Percentiles rank a stretch among this genome's conserved stretches.
Evolutionary conservation across 768 basidiomycete genomes (phyloP).

Genomic region (Lactarius pseudohatsudake): DNA sequence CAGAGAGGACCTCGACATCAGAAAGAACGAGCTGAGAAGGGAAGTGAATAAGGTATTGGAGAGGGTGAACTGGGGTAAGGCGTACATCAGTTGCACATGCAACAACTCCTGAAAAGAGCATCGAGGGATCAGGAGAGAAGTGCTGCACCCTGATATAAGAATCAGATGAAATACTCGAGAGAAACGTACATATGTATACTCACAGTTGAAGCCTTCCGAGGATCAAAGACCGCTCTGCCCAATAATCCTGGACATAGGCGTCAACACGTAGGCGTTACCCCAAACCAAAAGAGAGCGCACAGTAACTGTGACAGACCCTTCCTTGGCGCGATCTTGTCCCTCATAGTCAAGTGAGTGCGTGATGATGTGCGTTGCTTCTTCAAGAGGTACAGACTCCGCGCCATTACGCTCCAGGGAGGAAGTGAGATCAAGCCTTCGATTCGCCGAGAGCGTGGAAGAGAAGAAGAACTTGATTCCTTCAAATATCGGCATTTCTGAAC

Average conservation of each 20-base stretch:
- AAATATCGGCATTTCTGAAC: constrained; percentile 24
- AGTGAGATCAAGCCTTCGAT: constrained; percentile 12
- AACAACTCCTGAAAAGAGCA: constrained; percentile 82
- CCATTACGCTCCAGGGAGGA: constrained; percentile 25
- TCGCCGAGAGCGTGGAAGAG: constrained; percentile 21
- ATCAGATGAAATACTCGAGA: not conserved
- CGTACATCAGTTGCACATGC: constrained; percentile 68
- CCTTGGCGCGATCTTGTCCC: constrained; percentile 18
- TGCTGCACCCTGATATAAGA: constrained; percentile 34
- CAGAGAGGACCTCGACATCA: constrained; percentile 72
- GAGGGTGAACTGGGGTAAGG: constrained; percentile 1
- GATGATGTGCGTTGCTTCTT: constrained; percentile 27
- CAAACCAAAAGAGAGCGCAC: constrained; percentile 7
- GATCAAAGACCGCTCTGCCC: constrained; percentile 28
- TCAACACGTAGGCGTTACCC: not conserved
- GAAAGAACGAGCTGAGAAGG: constrained; percentile 49
- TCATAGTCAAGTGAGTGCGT: constrained; percentile 24
- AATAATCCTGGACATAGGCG: constrained; percentile 17
- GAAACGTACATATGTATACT: not conserved
- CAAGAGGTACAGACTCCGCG: constrained; percentile 10
- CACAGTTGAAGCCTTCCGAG: constrained; percentile 26
- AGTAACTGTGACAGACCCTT: constrained; percentile 21
- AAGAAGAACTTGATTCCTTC: constrained; percentile 26
- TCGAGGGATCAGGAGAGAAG: constrained; percentile 75
- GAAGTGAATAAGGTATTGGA: constrained; percentile 1